A percentile compares a stretch with the other conserved stretches of the same genome.
Evolutionary conservation across 805 yeast genomes (phyloP).

Genomic region (Danielia reshetovae): DNA sequence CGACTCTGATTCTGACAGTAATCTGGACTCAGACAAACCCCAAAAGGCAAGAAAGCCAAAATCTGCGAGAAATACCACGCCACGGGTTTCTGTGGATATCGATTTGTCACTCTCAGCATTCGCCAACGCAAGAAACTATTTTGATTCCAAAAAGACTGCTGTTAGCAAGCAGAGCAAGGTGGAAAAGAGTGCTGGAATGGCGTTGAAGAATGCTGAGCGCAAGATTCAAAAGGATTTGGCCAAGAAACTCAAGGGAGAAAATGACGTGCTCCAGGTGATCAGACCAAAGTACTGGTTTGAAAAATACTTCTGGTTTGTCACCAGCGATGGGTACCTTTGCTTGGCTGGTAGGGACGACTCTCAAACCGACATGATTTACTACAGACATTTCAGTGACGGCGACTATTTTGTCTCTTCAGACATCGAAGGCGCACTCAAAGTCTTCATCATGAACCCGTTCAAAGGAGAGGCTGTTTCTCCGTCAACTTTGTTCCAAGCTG

Average conservation of each 20-base stretch:
- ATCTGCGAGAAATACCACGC: constrained; percentile 7
- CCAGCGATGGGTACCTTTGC: constrained; percentile 83
- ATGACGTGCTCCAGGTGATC: constrained; percentile 49
- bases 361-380: constrained; percentile 78
- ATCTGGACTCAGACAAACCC: constrained; percentile 8
- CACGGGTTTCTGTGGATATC: constrained; percentile 51
- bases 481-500: constrained; percentile 84
- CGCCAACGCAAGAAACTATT: constrained; percentile 84
- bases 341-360: constrained; percentile 79
- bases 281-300: constrained; percentile 88
- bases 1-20: constrained; percentile 1
- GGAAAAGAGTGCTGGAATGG: constrained; percentile 69
- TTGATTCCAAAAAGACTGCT: constrained; percentile 71
- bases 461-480: constrained; percentile 76
- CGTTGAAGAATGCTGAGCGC: constrained; percentile 77
- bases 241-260: constrained; percentile 53
- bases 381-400: constrained; percentile 67
- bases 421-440: constrained; percentile 67
- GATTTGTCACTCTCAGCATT: constrained; percentile 72
- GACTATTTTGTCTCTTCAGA: constrained; percentile 77
- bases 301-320: constrained; percentile 90
- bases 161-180: constrained; percentile 77
- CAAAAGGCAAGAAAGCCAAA: constrained; percentile 12
- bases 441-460: constrained; percentile 76
- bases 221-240: constrained; percentile 72